phyloP scores from a whole-genome alignment of 2,329 filamentous ascomycete species.

The Aaosphaeria arxii region DNA sequence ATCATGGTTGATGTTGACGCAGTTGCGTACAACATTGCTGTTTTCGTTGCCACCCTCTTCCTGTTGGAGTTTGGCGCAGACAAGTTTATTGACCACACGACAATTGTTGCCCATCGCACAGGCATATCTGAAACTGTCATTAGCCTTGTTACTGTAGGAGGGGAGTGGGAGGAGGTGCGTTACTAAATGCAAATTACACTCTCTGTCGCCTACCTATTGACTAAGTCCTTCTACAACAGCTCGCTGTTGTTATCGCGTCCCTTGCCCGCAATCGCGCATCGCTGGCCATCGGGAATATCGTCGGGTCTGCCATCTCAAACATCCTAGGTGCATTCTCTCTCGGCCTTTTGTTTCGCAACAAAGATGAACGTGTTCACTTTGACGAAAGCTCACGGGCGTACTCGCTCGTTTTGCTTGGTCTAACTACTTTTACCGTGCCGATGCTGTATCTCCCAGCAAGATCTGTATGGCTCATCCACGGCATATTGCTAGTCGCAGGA shows the following conservation, averaged over 20 bases:
- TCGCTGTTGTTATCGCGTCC: slow-evolving; percentile 50
- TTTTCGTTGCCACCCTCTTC: slow-evolving; percentile 47
- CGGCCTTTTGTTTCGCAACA: slow-evolving; percentile 45
- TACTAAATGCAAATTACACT: no score
- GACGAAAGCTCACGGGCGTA: slow-evolving; percentile 38
- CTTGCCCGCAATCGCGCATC: slow-evolving; percentile 46
- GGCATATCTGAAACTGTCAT: slow-evolving; percentile 49
- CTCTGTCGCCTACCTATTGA: no score
- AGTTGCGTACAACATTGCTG: slow-evolving; percentile 41
- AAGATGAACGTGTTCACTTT: slow-evolving; percentile 33
- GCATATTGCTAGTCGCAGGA: slow-evolving; percentile 38
- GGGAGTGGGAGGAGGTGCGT: slow-evolving; percentile 55
- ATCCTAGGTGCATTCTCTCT: slow-evolving; percentile 56
- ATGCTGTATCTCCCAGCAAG: not conserved
- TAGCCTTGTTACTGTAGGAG: slow-evolving; percentile 52
- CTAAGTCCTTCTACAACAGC: slow-evolving; percentile 21
- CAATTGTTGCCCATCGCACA: slow-evolving; percentile 44
- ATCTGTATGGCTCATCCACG: slow-evolving; percentile 27
- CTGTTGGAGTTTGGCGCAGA: slow-evolving; percentile 53
- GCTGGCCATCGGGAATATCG: slow-evolving; percentile 53
- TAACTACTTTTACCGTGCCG: no score
- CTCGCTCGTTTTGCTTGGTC: no score
- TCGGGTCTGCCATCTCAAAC: slow-evolving; percentile 56
- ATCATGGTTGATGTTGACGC: slow-evolving; percentile 23
- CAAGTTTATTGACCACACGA: slow-evolving; percentile 53